Evolutionary conservation across 208 protist species (phyloP).

Genomic region (Leptomonas seymouri): DNA sequence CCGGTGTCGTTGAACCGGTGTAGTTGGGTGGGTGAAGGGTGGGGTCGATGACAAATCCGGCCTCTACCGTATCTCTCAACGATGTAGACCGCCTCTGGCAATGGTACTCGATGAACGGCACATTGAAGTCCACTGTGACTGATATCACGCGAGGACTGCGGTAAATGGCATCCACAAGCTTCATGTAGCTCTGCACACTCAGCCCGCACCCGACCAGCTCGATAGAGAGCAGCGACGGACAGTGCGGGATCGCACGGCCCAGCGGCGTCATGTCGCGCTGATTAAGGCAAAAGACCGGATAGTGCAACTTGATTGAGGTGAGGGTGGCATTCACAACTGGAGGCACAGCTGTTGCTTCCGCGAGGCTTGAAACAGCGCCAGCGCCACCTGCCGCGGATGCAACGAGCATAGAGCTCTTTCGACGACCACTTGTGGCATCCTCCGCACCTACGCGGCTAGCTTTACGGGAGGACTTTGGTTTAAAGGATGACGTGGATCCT

Average conservation of each 20-base stretch:
- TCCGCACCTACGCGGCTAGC: background rate
- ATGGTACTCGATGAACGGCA: background rate
- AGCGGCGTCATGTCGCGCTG: slow-evolving; percentile 86
- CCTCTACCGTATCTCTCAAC: background rate
- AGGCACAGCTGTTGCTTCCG: background rate
- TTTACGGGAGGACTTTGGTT: slow-evolving; percentile 5
- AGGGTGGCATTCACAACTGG: slow-evolving; percentile 24
- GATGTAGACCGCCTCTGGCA: background rate
- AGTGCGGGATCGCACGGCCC: slow-evolving; percentile 82
- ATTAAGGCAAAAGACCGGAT: slow-evolving; percentile 85
- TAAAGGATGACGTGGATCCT: background rate
- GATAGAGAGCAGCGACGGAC: slow-evolving; percentile 72
- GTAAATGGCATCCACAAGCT: slow-evolving; percentile 87
- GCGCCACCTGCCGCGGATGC: too few relatives aligned
- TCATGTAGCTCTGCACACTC: slow-evolving; percentile 77
- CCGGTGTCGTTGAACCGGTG: background rate
- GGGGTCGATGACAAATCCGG: slow-evolving; percentile 30
- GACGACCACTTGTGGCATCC: slow-evolving; percentile 6
- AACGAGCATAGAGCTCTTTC: slow-evolving; percentile 22
- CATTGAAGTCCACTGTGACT: slow-evolving; percentile 87
- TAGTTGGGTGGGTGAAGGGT: slow-evolving; percentile 11
- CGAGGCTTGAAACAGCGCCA: slow-evolving; percentile 5
- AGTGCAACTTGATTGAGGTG: slow-evolving; percentile 71
- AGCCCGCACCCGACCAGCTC: slow-evolving; percentile 84
- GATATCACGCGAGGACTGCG: slow-evolving; percentile 60